These are phyloP conservation scores for Teunomyces panamensis DNA, from an alignment of 805 yeast species.

Conservation along the genomic window DNA sequence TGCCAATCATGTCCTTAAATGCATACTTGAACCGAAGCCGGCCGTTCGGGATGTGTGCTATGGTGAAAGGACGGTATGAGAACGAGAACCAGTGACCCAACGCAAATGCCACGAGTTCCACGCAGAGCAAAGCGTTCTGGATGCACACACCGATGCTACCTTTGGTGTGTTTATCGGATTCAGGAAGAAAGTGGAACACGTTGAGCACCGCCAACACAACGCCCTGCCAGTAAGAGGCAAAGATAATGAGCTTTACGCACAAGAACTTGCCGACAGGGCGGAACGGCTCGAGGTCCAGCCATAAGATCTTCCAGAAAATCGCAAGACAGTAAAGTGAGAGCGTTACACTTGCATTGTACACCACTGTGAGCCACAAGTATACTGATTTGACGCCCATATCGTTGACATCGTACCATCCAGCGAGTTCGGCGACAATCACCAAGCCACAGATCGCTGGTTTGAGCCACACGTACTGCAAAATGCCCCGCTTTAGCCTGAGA, in stretches of 20 bases:
- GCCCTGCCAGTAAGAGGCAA: constrained; percentile 99
- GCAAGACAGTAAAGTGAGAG: constrained; percentile 82
- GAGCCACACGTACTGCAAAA: constrained; percentile 92
- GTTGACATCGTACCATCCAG: constrained; percentile 51
- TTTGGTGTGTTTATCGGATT: constrained; percentile 21
- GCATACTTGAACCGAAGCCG: constrained; percentile 63
- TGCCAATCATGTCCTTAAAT: constrained; percentile 69
- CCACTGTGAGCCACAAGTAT: constrained; percentile 60
- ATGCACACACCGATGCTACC: constrained; percentile 53
- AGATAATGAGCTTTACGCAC: constrained; percentile 89
- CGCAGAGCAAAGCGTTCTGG: constrained; percentile 75
- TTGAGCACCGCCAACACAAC: constrained; percentile 53
- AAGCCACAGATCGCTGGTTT: constrained; percentile 76
- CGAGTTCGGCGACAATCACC: constrained; percentile 44
- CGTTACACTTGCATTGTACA: constrained; percentile 79
- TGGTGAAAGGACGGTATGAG: constrained; percentile 68
- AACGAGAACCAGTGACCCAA: constrained; percentile 87
- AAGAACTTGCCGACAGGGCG: constrained; percentile 90
- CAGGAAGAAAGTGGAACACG: constrained; percentile 45
- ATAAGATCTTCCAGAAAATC: constrained; percentile 88
- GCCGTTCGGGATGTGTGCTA: constrained; percentile 60
- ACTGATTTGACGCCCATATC: constrained; percentile 47
- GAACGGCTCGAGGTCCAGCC: constrained; percentile 69
- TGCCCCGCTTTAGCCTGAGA: constrained; percentile 73
- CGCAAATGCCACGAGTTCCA: constrained; percentile 84